Base-by-base conservation (phyloP, 2,329 filamentous ascomycete species). In the Harringtonia aguacate region DNA sequence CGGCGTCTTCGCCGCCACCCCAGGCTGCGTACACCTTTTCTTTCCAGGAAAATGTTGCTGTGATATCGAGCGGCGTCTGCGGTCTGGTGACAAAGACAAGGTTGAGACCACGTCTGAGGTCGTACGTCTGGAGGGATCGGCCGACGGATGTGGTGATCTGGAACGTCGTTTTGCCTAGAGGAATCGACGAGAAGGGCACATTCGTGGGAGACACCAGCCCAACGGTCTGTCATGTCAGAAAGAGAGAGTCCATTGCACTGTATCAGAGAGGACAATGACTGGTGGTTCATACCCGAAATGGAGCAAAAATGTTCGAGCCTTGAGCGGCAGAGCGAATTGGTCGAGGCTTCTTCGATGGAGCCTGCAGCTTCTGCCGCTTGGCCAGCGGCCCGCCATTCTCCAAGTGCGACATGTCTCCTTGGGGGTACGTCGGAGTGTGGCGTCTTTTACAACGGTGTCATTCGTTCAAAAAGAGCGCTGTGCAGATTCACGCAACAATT, bases 101-200 rank as follows among this genome's bases (percentile, higher is more conserved):
- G 56, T 94, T 90, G 48, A 98, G 75, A 38, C 90, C 90, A 55
- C 82, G 79, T 61, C 84, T 86, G 49, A 98, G 68, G 60, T 98
- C 92, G 67, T 98, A 98, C 0, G 92, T 98, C 64, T 98, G 92
- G 38, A 98, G 74, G 47, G 83, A 86, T 56, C 81, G 78, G 50
- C 90, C 92, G 49, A 94, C 85, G 0, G 87, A 97, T 27, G 92
- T 98, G 29, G 92, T 97, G 62, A 98, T 87, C 61, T 98, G 92
- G 59, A 95, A 98, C 4, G 88, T 94, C 1, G 86, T 90, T 65
- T 94, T 95, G 46, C 92, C 92, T 15, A 95, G 72, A 1, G 90
- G 85, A 28, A 94, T 75, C 7, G 84, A 84, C 3, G 90, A 89
- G 58, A 98, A 97, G 0, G 92, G 90, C 1, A 95, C 87, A 39